Evolutionary conservation across 805 yeast species (phyloP), one percentile per base, ranked within the genome.

Genomic region (Lachancea quebecensis): DNA sequence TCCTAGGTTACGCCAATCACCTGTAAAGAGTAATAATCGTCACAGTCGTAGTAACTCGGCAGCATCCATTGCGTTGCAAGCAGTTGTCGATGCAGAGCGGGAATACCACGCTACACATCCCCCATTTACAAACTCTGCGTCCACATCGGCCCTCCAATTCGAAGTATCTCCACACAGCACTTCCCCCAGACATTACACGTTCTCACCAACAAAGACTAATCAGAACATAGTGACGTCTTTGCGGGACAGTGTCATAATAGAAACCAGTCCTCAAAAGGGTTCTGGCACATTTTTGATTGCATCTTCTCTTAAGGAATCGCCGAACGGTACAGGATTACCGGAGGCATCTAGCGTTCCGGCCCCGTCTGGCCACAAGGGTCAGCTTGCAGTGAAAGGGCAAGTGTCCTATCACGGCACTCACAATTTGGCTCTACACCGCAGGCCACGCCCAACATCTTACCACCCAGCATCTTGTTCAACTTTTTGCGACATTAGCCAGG

Each of bases 381-480:
- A 34, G 10, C 42, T 29, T 15, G 14, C 34, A 9, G 21, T 28
- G n/a, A 15, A 30, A 8, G 12, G 9, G 4, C 33, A 30, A 30
- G 33, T 30, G 33, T 5, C 27, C 8, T 35, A 30, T 33, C 38
- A 38, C 4, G 21, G 30, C 29, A 17, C 29, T 10, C 47, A 44
- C 35, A 35, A 35, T 15, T 16, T 30, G 17, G 10, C 77, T 8
- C 75, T 73, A 27, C 70, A 71, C 42, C 75, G 78, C 60, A 81
- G 77, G 57, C 90, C 88, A 46, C 75, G 95, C 60, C 95, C 95
- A 35, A 85, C 91, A 0, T 84, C 93, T 9, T 85, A 82, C 57
- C 90, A 85, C 58, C 95, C 95, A 3, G 39, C 44, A 12, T 44
- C 50, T 9, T 44, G 30, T 17, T 29, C 41, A 27, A 37, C 44